Evolutionary conservation across 306 rosid genomes (phyloP).

Genomic region (Dalbergia oliveri): DNA sequence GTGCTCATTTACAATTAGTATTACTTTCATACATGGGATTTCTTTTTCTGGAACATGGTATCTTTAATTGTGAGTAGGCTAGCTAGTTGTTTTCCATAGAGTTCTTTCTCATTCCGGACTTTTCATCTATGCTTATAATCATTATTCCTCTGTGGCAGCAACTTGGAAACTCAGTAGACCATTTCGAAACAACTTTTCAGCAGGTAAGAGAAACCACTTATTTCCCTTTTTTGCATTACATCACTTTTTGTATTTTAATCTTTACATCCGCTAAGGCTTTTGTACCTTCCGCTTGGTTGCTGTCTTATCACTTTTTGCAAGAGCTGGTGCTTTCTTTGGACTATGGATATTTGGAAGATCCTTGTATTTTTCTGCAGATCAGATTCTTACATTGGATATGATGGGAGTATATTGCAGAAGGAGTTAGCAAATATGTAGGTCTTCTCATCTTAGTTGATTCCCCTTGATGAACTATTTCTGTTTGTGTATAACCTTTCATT

Average conservation of each 20-base stretch:
- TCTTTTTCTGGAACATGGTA: constrained; percentile 1
- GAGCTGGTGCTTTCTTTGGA: constrained; percentile 60
- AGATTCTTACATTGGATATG: too few species aligned
- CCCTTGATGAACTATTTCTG: too few species aligned
- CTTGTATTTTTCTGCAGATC: constrained; percentile 56
- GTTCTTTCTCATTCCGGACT: not conserved
- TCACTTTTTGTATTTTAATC: constrained; percentile 6
- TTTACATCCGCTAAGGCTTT: constrained; percentile 29
- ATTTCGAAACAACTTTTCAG: constrained; percentile 51
- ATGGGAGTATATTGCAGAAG: too few species aligned
- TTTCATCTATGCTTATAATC: constrained; percentile 41
- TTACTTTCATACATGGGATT: not conserved
- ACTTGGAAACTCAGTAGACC: constrained; percentile 56
- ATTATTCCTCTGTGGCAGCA: constrained; percentile 61
- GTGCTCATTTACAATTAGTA: not conserved
- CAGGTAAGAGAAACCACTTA: constrained; percentile 57
- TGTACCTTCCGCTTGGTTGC: constrained; percentile 23
- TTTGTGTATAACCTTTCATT: too few species aligned
- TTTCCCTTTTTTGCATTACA: not conserved
- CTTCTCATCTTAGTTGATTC: too few species aligned
- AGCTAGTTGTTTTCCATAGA: not conserved
- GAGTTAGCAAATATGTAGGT: too few species aligned
- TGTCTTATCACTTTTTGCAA: constrained; percentile 56
- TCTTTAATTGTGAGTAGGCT: constrained; percentile 1
- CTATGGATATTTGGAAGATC: constrained; percentile 57